phyloP scores from a whole-genome alignment of 768 basidiomycete species.

The Hygrocybe punicea region DNA sequence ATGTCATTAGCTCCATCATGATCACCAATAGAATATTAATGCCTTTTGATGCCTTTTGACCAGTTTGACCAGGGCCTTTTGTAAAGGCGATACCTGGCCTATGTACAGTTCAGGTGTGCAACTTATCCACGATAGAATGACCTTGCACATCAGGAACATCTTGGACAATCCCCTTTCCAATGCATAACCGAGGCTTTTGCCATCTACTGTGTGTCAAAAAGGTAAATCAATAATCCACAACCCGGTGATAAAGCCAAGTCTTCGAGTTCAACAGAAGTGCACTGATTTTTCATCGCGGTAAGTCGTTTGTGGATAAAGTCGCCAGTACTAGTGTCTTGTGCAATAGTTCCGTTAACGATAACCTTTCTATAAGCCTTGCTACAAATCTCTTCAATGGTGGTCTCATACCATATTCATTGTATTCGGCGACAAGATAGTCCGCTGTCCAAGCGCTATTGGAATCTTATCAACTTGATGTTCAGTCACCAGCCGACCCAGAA shows the following conservation, averaged over 20 bases:
- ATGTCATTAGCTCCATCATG: constrained; percentile 97
- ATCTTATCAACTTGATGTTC: constrained; percentile 66
- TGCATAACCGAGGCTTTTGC: constrained; percentile 90
- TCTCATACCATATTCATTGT: constrained; percentile 87
- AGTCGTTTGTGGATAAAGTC: constrained; percentile 87
- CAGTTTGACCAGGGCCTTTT: constrained; percentile 97
- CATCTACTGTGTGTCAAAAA: constrained; percentile 52
- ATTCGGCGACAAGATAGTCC: constrained; percentile 93
- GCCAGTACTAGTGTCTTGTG: constrained; percentile 72
- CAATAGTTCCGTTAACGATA: constrained; percentile 87
- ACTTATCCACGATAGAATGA: constrained; percentile 27
- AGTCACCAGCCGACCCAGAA: constrained; percentile 37
- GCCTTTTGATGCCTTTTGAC: constrained; percentile 95
- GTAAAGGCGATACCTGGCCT: constrained; percentile 96
- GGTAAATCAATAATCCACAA: constrained; percentile 15
- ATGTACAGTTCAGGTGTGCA: constrained; percentile 8
- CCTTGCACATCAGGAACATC: constrained; percentile 94
- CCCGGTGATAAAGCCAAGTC: constrained; percentile 96
- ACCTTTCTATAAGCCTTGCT: constrained; percentile 50
- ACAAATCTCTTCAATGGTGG: neutral
- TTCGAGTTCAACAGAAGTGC: constrained; percentile 86
- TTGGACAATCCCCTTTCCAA: constrained; percentile 90
- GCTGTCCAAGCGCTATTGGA: constrained; percentile 65
- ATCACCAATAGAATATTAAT: constrained; percentile 94
- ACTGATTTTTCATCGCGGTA: constrained; percentile 88